Evolutionary conservation across 2,329 filamentous ascomycete species (phyloP).

Genomic region (Fusarium hainanense): DNA sequence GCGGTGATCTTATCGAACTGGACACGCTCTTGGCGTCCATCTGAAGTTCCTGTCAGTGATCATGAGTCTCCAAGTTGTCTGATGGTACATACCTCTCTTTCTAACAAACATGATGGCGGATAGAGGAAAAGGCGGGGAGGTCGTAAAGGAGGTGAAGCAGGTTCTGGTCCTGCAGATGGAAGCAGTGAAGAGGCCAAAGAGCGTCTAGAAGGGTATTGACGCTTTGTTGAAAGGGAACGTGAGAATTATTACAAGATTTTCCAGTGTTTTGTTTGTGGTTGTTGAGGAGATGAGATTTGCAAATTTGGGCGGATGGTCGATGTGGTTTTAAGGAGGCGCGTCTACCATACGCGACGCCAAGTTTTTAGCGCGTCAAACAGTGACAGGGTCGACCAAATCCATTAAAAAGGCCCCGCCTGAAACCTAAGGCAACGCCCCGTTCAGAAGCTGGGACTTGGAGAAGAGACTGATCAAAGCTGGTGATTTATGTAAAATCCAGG

Average conservation of each 20-base stretch:
- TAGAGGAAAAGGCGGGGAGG: slow-evolving; percentile 35
- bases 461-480: slow-evolving; percentile 4
- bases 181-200: slow-evolving; percentile 42
- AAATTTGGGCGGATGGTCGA: slow-evolving; percentile 43
- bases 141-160: slow-evolving; percentile 38
- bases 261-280: slow-evolving; percentile 37
- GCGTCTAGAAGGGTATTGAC: slow-evolving; percentile 27
- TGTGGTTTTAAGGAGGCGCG: slow-evolving; percentile 54
- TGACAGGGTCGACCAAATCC: slow-evolving; percentile 38
- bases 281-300: slow-evolving; percentile 42
- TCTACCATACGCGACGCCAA: slow-evolving; percentile 51
- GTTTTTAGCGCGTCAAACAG: slow-evolving; percentile 49
- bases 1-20: slow-evolving; percentile 99
- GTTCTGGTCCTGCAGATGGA: slow-evolving; percentile 41
- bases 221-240: slow-evolving; percentile 31
- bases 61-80: background rate
- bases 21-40: slow-evolving; percentile 99
- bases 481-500: slow-evolving; percentile 16
- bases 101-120: slow-evolving; percentile 67
- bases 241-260: slow-evolving; percentile 25
- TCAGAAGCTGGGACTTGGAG: slow-evolving; percentile 16
- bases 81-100: slow-evolving; percentile 66
- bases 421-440: slow-evolving; percentile 44
- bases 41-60: slow-evolving; percentile 61
- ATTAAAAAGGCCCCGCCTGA: slow-evolving; percentile 46